Evolutionary conservation across 2,329 filamentous ascomycete genomes (phyloP), one percentile per base, ranked within the genome.

Genomic region (Aspergillus ruber): DNA sequence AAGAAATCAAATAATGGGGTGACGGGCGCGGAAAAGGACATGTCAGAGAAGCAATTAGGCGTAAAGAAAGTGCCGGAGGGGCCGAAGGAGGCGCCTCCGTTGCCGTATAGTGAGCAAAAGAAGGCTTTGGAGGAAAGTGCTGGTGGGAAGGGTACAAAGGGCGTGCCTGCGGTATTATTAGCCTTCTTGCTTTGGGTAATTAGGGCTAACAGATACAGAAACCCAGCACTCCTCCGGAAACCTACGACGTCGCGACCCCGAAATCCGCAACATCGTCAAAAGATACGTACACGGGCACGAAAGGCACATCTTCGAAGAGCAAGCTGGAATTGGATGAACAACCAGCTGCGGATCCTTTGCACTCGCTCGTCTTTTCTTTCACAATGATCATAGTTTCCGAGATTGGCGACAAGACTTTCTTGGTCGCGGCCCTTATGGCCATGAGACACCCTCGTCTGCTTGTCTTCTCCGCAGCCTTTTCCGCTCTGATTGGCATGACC

Each of bases 371-470:
- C 10, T 83, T 97, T 27, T 95, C 93, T 13, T 83, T 96, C 50
- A 91, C 90, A 49, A 98, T 97, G 93, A 98, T 98, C 60, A 75
- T 97, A 53, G 86, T 97, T 59, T 96, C 91, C 42, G 93, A 98
- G 68, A 83, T 98, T 60, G 93, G 93, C 54, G 93, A 98, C 80
- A 98, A 98, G 74, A 98, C 93, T 0, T 98, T 98, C 75, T 79
- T 98, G 39, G 89, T 98, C 18, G 93, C 93, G 6, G 91, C 90
- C 6, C 81, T 98, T 15, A 98, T 98, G 93, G 93, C 93, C 10
- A 98, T 98, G 93, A 93, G 95, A 66, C 91, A 98, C 62, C 86
- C 93, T 52, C 85, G 93, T 45, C 75, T 95, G 54, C 80, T 97
- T 10, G 93, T 98, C 52, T 98, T 98, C 72, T 87, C 88, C 2